Percentiles rank a stretch among this genome's conserved stretches.
phyloP scores from a whole-genome alignment of 768 basidiomycete genomes.

The Kwoniella dendrophila region DNA sequence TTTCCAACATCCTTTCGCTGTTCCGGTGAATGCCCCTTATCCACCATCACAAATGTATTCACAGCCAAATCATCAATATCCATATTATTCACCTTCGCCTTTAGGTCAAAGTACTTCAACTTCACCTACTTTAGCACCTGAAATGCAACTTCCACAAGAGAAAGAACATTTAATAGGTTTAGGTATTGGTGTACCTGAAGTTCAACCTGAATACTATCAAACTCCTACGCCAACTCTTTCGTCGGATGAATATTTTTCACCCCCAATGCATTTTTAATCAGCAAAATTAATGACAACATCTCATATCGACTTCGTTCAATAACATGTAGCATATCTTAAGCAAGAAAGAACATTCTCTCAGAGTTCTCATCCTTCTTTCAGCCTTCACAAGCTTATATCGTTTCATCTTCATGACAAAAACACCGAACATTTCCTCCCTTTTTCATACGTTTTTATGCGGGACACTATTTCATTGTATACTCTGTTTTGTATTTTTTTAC shows the following conservation, averaged over 20 bases:
- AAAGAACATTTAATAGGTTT: slow-evolving; percentile 38
- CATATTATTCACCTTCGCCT: slow-evolving; percentile 25
- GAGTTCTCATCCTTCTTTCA: no score
- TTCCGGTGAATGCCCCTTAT: slow-evolving; percentile 7
- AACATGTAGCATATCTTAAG: no score
- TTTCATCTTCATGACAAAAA: no score
- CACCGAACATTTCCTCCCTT: no score
- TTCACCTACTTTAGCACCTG: slow-evolving; percentile 43
- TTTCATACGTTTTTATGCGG: no score
- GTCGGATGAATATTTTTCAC: slow-evolving; percentile 38
- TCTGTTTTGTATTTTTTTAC: no score
- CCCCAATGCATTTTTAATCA: slow-evolving; percentile 19
- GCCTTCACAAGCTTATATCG: no score
- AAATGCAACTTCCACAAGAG: slow-evolving; percentile 19
- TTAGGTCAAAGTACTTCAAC: slow-evolving; percentile 17
- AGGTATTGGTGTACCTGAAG: slow-evolving; percentile 35
- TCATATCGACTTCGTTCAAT: no score
- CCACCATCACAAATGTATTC: slow-evolving; percentile 1
- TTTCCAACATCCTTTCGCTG: slow-evolving; percentile 26
- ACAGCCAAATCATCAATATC: slow-evolving; percentile 2
- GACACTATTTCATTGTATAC: no score
- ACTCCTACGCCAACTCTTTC: slow-evolving; percentile 18
- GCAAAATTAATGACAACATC: background rate
- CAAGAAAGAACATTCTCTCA: no score
- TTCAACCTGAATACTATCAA: slow-evolving; percentile 24